Conservation (phyloP, 2,329 filamentous ascomycete species). For the Colletotrichum echinochloae region DNA sequence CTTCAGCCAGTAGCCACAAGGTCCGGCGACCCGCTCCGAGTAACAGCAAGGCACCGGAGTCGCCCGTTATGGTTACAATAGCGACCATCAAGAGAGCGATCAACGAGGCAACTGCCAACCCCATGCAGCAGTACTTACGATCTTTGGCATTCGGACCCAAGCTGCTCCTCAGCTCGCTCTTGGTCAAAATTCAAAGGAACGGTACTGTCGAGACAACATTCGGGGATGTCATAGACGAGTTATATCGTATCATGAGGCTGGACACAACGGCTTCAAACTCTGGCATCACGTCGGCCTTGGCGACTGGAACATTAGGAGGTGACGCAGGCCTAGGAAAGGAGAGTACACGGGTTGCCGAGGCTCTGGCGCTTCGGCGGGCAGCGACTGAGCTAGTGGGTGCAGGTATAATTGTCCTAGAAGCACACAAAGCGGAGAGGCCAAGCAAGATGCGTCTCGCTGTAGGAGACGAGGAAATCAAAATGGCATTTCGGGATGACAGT, state of each 20-base stretch:
- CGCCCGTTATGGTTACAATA: conserved; percentile 80
- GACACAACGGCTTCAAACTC: conserved; percentile 11
- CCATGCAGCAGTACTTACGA: conserved; percentile 89
- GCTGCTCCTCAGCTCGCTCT: conserved; percentile 84
- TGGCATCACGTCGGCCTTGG: background rate
- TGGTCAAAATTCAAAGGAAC: conserved; percentile 82
- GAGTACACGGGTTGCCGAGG: conserved; percentile 23
- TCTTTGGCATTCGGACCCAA: conserved; percentile 85
- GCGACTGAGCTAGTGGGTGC: conserved; percentile 88
- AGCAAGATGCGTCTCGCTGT: conserved; percentile 89
- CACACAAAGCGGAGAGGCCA: conserved; percentile 82
- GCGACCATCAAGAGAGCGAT: conserved; percentile 94
- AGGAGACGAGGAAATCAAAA: conserved; percentile 89
- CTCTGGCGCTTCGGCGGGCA: conserved; percentile 69
- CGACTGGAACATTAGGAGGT: conserved; percentile 26
- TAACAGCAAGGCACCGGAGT: conserved; percentile 49
- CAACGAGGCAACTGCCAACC: conserved; percentile 92
- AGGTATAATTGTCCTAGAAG: conserved; percentile 88
- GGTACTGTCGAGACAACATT: conserved; percentile 89
- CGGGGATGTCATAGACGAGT: conserved; percentile 90
- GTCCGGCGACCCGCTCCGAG: conserved; percentile 45
- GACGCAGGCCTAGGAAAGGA: conserved; percentile 12
- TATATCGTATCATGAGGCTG: conserved; percentile 72
- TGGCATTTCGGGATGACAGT: conserved; percentile 88
- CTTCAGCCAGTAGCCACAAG: conserved; percentile 73